phyloP scores from a whole-genome alignment of 2,329 filamentous ascomycete genomes.

The Aspergillus versicolor region DNA sequence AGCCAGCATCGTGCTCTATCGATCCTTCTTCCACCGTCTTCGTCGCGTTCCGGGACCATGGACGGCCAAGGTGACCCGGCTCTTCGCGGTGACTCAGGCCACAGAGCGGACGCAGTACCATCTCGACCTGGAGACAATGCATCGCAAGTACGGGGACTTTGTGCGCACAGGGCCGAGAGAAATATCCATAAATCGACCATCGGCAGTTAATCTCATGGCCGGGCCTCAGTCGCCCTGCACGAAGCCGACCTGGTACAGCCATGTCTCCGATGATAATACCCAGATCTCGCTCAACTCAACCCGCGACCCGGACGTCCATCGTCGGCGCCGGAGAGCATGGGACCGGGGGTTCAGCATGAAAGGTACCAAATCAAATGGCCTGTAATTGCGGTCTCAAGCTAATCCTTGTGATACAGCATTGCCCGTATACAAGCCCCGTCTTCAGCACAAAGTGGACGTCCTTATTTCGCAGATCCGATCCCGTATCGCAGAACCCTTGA shows the following conservation, averaged over 20 bases:
- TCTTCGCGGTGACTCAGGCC: conserved; percentile 24
- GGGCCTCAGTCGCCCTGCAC: conserved; percentile 14
- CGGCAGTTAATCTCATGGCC: conserved; percentile 12
- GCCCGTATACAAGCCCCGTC: not conserved
- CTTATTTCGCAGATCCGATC: conserved; percentile 1
- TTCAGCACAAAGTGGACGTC: conserved; percentile 2
- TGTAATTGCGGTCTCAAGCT: not conserved
- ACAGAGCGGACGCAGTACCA: conserved; percentile 31
- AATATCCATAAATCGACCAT: conserved; percentile 19
- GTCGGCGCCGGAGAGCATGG: conserved; percentile 11
- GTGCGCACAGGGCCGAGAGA: conserved; percentile 24
- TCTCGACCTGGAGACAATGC: conserved; percentile 29
- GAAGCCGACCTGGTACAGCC: conserved; percentile 18
- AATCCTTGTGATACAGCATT: not conserved
- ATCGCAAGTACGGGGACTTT: conserved; percentile 36
- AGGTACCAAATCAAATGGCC: not conserved
- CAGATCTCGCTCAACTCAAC: conserved; percentile 11
- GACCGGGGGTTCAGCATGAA: conserved; percentile 14
- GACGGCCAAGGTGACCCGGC: conserved; percentile 22
- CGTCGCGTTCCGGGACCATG: conserved; percentile 17
- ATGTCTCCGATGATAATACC: conserved; percentile 12
- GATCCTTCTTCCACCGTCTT: conserved; percentile 22
- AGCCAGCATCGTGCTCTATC: conserved; percentile 11
- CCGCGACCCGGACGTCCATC: conserved; percentile 13
- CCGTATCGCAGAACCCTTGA: not conserved